Percentiles rank a stretch among this genome's conserved stretches.
Evolutionary conservation across 306 rosid species (phyloP).

Genomic region (Pyrus pyrifolia): DNA sequence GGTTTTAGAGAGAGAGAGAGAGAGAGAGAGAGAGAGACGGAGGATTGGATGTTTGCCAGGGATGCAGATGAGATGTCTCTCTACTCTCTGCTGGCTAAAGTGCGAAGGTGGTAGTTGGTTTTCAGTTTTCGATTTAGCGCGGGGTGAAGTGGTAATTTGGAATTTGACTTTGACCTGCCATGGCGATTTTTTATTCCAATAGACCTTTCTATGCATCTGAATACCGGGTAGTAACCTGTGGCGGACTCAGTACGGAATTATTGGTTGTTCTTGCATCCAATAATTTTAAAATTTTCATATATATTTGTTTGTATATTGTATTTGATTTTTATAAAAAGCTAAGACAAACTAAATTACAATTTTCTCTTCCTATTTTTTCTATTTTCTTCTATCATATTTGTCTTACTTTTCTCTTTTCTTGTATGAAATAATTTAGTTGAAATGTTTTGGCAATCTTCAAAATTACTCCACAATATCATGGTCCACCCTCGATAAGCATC

Average conservation of each 20-base stretch:
- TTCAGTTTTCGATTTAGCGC: not conserved
- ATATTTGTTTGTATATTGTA: too few species aligned
- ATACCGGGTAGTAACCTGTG: too few species aligned
- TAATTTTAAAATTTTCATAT: too few species aligned
- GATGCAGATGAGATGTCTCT: conserved; percentile 33
- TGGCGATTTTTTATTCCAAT: not conserved
- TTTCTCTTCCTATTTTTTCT: too few species aligned
- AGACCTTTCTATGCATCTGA: too few species aligned
- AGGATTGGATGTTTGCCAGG: not conserved
- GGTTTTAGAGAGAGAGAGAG: not conserved
- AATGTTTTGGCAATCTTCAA: too few species aligned
- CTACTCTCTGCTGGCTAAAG: conserved; percentile 22
- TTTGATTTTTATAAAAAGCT: rapidly evolving
- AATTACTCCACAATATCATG: too few species aligned
- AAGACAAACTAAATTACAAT: too few species aligned
- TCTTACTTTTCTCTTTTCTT: too few species aligned
- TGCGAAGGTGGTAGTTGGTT: conserved; percentile 20
- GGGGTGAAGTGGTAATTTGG: conserved; percentile 19
- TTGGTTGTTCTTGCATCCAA: rapidly evolving
- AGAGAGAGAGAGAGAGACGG: not conserved
- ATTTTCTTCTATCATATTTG: too few species aligned
- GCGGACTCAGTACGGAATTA: rapidly evolving
- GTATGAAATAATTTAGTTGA: too few species aligned
- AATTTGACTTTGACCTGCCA: not conserved
- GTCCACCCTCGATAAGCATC: too few species aligned